Conservation (phyloP, 805 yeast species). For the Nakazawaea holstii region DNA sequence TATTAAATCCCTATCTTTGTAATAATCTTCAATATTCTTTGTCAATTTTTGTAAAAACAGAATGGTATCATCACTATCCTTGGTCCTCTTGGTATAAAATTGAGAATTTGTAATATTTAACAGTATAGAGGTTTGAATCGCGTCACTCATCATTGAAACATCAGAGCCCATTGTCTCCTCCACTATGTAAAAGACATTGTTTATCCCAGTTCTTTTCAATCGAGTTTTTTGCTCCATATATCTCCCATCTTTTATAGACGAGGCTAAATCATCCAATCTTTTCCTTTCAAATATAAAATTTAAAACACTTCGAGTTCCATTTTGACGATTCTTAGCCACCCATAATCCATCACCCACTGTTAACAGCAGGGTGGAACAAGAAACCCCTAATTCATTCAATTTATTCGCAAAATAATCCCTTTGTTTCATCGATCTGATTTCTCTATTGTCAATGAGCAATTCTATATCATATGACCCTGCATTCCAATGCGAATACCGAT, state of each 20-base stretch:
- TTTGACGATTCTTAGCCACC: conserved; percentile 66
- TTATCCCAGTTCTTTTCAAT: conserved; percentile 61
- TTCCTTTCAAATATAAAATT: conserved; percentile 89
- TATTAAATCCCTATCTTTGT: conserved; percentile 32
- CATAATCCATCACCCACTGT: conserved; percentile 86
- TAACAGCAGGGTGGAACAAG: conserved; percentile 49
- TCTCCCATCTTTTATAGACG: conserved; percentile 83
- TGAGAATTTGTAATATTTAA: conserved; percentile 59
- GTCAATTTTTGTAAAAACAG: conserved; percentile 50
- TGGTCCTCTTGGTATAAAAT: conserved; percentile 65
- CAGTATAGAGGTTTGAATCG: conserved; percentile 73
- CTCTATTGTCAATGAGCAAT: conserved; percentile 76
- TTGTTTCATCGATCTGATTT: conserved; percentile 61
- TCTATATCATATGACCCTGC: conserved; percentile 52
- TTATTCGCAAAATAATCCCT: conserved; percentile 64
- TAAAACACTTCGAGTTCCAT: conserved; percentile 60
- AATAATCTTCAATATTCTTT: conserved; percentile 32
- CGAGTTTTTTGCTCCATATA: conserved; percentile 83
- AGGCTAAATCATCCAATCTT: conserved; percentile 77
- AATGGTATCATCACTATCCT: conserved; percentile 70
- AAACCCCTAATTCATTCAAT: conserved; percentile 42
- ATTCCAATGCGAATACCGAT: conserved; percentile 54
- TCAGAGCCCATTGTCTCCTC: conserved; percentile 63
- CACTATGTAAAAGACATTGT: conserved; percentile 65
- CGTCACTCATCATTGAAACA: conserved; percentile 46